These are phyloP conservation scores for Sideroxylon spinosum DNA, from an alignment of 179 eudicot species.

Conservation along the genomic window DNA sequence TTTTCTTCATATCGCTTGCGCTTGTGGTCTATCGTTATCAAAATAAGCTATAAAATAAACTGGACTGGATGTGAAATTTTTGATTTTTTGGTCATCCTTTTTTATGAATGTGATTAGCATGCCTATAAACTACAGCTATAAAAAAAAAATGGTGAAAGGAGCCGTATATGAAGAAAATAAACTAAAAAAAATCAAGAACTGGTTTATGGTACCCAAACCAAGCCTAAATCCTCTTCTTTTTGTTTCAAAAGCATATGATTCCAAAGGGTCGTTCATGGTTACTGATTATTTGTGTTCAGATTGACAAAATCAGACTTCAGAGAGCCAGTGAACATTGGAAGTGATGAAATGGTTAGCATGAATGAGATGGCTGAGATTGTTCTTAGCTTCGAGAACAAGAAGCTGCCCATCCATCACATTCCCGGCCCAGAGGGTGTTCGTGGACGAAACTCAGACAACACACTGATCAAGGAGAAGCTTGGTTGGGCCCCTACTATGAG, in stretches of 20 bases:
- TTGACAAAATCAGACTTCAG: conserved; percentile 87
- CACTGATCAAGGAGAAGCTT: conserved; percentile 87
- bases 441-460: conserved; percentile 96
- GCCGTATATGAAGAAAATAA: no score
- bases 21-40: not conserved
- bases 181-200: no score
- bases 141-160: no score
- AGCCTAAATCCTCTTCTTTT: not conserved
- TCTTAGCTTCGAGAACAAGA: conserved; percentile 74
- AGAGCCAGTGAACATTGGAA: conserved; percentile 94
- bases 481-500: conserved; percentile 90
- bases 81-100: no score
- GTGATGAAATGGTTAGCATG: conserved; percentile 99
- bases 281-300: conserved; percentile 26
- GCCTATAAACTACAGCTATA: no score
- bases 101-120: no score
- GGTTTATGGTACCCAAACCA: no score
- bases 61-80: no score
- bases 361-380: conserved; percentile 97
- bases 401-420: conserved; percentile 86
- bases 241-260: not conserved
- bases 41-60: no score
- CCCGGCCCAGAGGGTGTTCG: conserved; percentile 99
- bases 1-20: not conserved
- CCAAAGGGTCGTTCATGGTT: not conserved